phyloP scores from a whole-genome alignment of 495 filamentous ascomycete species.

The Neurospora cerealis region DNA sequence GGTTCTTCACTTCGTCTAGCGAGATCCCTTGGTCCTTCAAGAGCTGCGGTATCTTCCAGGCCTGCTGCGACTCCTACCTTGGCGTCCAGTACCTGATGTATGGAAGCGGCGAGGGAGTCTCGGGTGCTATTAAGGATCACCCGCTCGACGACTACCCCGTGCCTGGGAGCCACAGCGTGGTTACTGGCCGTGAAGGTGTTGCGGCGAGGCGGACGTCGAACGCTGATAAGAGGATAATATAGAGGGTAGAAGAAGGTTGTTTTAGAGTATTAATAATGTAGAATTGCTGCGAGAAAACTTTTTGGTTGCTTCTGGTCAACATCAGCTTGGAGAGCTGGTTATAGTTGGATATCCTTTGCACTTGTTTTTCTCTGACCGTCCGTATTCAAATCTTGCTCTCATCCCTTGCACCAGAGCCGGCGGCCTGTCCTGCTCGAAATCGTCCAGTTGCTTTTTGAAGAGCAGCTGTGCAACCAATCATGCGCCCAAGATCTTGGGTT shows the following conservation, averaged over 20 bases:
- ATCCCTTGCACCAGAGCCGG: background rate
- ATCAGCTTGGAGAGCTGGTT: background rate
- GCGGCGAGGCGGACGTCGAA: constrained; percentile 29
- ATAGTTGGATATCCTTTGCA: background rate
- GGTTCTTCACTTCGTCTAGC: constrained; percentile 66
- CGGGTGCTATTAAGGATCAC: constrained; percentile 13
- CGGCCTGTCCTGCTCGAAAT: background rate
- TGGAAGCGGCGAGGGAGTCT: constrained; percentile 40
- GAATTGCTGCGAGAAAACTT: background rate
- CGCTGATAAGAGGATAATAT: constrained; percentile 22
- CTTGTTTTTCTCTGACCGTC: background rate
- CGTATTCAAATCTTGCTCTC: background rate
- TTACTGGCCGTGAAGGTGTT: background rate
- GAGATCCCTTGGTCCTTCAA: constrained; percentile 85
- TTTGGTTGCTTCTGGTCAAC: background rate
- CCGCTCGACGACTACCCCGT: constrained; percentile 6
- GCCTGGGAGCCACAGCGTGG: background rate
- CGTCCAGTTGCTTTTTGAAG: background rate
- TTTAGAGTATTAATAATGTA: background rate
- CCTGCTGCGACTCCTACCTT: constrained; percentile 69
- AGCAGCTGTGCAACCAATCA: background rate
- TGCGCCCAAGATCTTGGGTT: background rate
- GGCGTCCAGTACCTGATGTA: constrained; percentile 83
- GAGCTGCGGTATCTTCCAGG: constrained; percentile 86
- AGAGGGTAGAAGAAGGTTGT: background rate